Conservation (phyloP, 768 basidiomycete genomes). For the Galerina marginata region DNA sequence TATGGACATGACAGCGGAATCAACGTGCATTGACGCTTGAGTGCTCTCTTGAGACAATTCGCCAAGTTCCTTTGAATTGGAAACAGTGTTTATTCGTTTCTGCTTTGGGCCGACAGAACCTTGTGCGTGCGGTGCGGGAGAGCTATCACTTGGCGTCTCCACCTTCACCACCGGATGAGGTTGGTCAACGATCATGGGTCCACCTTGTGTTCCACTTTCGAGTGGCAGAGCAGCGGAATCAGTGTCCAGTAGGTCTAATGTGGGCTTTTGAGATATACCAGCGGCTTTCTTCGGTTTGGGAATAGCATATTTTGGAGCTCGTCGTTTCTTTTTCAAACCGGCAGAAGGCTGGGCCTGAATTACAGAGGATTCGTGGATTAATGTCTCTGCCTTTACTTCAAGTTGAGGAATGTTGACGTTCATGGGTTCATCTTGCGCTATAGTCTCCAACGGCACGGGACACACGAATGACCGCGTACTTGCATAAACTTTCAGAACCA, state of each 20-base stretch:
- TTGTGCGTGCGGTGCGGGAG: no score
- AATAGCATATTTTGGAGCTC: conserved; percentile 2
- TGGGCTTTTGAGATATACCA: not conserved
- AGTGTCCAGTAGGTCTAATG: no score
- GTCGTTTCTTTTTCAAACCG: not conserved
- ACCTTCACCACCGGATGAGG: no score
- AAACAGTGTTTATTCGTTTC: not conserved
- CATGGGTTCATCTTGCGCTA: not conserved
- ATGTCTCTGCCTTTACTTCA: not conserved
- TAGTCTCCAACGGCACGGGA: not conserved
- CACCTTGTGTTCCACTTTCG: no score
- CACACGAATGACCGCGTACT: conserved; percentile 24
- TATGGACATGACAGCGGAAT: no score
- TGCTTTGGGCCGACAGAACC: not conserved
- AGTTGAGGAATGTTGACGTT: not conserved
- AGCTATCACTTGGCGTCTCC: no score
- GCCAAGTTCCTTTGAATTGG: not conserved
- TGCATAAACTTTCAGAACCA: not conserved
- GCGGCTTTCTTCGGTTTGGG: not conserved
- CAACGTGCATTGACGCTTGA: no score
- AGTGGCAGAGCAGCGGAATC: no score
- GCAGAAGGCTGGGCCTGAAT: not conserved
- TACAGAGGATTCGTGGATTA: no score
- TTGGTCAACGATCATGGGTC: no score
- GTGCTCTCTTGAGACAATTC: no score